Percentiles rank a stretch among this genome's conserved stretches.
These are phyloP conservation scores for Pseudonitzschia pungens DNA, from an alignment of 108 stramenopile species.

Conservation along the genomic window DNA sequence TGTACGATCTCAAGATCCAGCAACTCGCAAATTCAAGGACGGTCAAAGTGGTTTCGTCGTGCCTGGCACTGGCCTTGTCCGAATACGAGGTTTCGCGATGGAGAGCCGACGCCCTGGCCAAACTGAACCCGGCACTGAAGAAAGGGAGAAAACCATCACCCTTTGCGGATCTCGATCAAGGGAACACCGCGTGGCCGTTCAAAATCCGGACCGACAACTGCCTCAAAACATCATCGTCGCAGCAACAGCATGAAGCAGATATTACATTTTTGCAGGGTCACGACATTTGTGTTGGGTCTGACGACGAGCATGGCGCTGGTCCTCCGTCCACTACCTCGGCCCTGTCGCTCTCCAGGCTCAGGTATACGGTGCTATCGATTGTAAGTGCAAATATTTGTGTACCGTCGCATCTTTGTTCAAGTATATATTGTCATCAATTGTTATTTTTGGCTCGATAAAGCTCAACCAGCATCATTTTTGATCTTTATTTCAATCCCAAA, in stretches of 20 bases:
- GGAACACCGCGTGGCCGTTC: conserved; percentile 5
- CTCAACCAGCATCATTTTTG: neutral
- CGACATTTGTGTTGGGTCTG: conserved; percentile 32
- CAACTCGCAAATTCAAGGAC: conserved; percentile 74
- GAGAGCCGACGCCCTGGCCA: conserved; percentile 62
- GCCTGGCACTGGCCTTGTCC: conserved; percentile 67
- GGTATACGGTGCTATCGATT: conserved; percentile 75
- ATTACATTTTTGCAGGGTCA: conserved; percentile 15
- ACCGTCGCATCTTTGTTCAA: neutral
- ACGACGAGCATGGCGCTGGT: conserved; percentile 45
- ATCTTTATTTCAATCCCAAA: neutral
- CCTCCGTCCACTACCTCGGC: conserved; percentile 66
- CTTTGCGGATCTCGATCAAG: neutral
- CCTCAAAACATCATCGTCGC: conserved; percentile 9
- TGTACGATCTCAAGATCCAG: conserved; percentile 71
- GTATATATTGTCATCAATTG: neutral
- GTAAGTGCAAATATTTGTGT: neutral
- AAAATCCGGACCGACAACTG: neutral
- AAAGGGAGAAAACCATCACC: neutral
- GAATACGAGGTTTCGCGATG: conserved; percentile 75
- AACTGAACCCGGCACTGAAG: conserved; percentile 30
- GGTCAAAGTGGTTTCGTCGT: conserved; percentile 76
- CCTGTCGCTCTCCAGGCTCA: conserved; percentile 61
- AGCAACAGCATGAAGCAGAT: neutral
- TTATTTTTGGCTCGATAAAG: neutral